Evolutionary conservation across 2,329 filamentous ascomycete species (phyloP).

Genomic region (Fusarium brachygibbosum): DNA sequence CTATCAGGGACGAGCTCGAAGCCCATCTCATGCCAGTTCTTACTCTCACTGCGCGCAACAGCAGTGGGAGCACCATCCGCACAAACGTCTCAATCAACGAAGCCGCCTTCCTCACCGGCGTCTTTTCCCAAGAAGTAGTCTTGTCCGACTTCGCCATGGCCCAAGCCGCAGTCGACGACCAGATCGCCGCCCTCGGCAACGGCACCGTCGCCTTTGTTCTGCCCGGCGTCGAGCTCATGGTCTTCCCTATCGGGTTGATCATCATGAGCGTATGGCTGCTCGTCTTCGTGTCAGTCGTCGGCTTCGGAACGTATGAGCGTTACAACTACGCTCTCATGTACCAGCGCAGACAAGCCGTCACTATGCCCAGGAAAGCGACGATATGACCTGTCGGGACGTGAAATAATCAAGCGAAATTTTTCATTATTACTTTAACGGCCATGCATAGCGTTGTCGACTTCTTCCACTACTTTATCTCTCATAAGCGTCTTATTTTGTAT

Average conservation of each 20-base stretch:
- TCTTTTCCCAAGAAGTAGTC: slow-evolving; percentile 72
- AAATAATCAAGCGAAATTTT: slow-evolving; percentile 31
- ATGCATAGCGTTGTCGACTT: slow-evolving; percentile 42
- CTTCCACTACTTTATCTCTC: slow-evolving; percentile 27
- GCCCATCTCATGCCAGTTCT: slow-evolving; percentile 76
- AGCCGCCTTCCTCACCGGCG: slow-evolving; percentile 77
- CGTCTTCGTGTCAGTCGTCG: slow-evolving; percentile 69
- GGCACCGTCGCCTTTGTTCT: slow-evolving; percentile 75
- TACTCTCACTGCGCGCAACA: slow-evolving; percentile 71
- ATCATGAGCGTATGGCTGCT: slow-evolving; percentile 74
- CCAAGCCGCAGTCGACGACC: slow-evolving; percentile 63
- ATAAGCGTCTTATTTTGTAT: slow-evolving; percentile 41
- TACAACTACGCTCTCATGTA: slow-evolving; percentile 76
- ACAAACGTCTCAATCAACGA: slow-evolving; percentile 78
- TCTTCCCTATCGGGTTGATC: slow-evolving; percentile 78
- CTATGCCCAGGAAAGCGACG: slow-evolving; percentile 35
- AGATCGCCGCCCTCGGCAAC: slow-evolving; percentile 61
- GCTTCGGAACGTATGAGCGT: slow-evolving; percentile 74
- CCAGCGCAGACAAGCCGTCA: slow-evolving; percentile 55
- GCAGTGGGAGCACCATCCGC: slow-evolving; percentile 65
- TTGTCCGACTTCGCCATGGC: slow-evolving; percentile 65
- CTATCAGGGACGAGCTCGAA: slow-evolving; percentile 68
- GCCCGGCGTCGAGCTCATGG: slow-evolving; percentile 75
- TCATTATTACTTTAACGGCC: slow-evolving; percentile 32
- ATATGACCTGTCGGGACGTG: slow-evolving; percentile 16